phyloP scores from a whole-genome alignment of 352 stramenopile species.

The Phytophthora boehmeriae region DNA sequence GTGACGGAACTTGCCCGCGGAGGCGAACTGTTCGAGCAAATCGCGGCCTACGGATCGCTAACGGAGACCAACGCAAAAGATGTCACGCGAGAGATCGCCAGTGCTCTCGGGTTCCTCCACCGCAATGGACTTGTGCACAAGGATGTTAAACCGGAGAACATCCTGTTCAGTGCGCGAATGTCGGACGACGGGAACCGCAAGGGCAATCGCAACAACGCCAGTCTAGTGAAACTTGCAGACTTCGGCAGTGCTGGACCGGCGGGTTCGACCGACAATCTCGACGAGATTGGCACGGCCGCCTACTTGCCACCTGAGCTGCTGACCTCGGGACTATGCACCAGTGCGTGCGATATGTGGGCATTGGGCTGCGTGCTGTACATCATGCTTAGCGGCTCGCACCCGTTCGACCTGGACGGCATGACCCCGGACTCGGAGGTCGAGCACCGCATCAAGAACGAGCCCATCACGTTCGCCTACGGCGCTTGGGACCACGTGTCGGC shows the following conservation, averaged over 20 bases:
- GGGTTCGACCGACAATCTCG: slow-evolving; percentile 28
- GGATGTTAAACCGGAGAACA: slow-evolving; percentile 87
- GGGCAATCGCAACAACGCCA: slow-evolving; percentile 23
- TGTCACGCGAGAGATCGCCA: slow-evolving; percentile 59
- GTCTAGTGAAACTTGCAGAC: slow-evolving; percentile 73
- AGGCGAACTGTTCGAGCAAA: slow-evolving; percentile 91
- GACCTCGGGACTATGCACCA: slow-evolving; percentile 53
- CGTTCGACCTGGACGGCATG: slow-evolving; percentile 91
- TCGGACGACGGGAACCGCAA: slow-evolving; percentile 28
- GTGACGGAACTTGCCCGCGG: slow-evolving; percentile 89
- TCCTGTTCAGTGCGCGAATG: slow-evolving; percentile 51
- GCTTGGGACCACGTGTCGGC: slow-evolving; percentile 77
- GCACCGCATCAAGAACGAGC: slow-evolving; percentile 61
- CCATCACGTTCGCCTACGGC: slow-evolving; percentile 58
- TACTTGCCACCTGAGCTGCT: slow-evolving; percentile 77
- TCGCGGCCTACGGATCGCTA: slow-evolving; percentile 75
- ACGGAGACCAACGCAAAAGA: slow-evolving; percentile 51
- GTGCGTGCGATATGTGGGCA: slow-evolving; percentile 80
- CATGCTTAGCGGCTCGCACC: slow-evolving; percentile 91
- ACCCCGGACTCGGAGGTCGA: slow-evolving; percentile 88
- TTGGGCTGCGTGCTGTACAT: slow-evolving; percentile 95
- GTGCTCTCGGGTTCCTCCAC: slow-evolving; percentile 76
- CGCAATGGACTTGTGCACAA: slow-evolving; percentile 77
- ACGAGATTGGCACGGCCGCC: slow-evolving; percentile 76
- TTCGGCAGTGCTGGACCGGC: slow-evolving; percentile 80